These are phyloP conservation scores for Candida montana DNA, from an alignment of 805 yeast species.

Conservation along the genomic window DNA sequence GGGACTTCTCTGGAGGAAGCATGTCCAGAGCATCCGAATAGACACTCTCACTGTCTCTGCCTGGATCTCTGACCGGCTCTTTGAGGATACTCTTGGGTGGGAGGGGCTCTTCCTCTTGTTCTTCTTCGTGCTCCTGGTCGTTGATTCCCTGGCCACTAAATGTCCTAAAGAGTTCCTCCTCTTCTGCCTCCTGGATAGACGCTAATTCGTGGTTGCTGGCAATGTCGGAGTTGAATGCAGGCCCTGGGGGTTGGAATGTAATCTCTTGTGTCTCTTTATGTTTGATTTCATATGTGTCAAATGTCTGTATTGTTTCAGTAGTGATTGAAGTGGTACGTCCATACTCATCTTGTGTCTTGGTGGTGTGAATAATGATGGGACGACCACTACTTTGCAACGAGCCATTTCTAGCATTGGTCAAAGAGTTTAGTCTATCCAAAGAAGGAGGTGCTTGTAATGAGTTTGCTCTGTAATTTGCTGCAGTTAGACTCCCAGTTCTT, in stretches of 20 bases:
- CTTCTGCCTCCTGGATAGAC: conserved; percentile 27
- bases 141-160: conserved; percentile 3
- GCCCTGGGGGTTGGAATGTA: background rate
- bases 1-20: conserved; percentile 9
- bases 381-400: conserved; percentile 7
- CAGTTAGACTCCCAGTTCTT: background rate
- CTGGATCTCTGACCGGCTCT: background rate
- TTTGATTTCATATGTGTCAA: conserved; percentile 44
- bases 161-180: conserved; percentile 1
- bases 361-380: conserved; percentile 40
- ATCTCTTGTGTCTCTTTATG: conserved; percentile 39
- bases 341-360: conserved; percentile 42
- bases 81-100: conserved; percentile 3
- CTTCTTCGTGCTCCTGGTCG: background rate
- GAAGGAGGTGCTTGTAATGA: background rate
- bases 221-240: too few relatives aligned
- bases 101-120: background rate
- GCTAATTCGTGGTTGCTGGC: conserved; percentile 25
- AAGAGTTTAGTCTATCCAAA: background rate
- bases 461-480: background rate
- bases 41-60: conserved; percentile 19
- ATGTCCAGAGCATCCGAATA: conserved; percentile 21
- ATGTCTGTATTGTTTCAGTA: conserved; percentile 43
- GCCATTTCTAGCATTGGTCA: background rate
- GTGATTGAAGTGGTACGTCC: conserved; percentile 55